These are phyloP conservation scores for Fraxinus platypoda DNA, from an alignment of 305 asterid genomes.

Conservation along the genomic window DNA sequence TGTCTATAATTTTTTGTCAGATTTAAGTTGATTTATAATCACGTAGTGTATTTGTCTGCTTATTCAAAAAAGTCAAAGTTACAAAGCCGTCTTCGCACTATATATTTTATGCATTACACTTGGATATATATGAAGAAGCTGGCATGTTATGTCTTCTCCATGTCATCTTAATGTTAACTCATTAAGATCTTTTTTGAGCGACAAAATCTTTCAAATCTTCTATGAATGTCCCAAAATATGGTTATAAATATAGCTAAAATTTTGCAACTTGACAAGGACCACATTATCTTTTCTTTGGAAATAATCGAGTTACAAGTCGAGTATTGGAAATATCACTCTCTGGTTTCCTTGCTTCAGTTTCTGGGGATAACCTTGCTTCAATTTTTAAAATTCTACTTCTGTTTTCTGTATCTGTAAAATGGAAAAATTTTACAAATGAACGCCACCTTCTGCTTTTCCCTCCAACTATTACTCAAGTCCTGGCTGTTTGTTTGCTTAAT, in stretches of 20 bases:
- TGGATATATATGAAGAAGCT: not conserved
- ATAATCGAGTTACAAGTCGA: not conserved
- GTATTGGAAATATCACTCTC: not conserved
- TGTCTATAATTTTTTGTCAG: too few species aligned
- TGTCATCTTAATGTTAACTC: not conserved
- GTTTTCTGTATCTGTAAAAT: too few species aligned
- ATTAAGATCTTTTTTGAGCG: not conserved
- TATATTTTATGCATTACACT: not conserved
- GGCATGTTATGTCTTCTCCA: not conserved
- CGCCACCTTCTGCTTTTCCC: too few species aligned
- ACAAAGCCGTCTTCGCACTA: not conserved
- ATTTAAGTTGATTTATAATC: too few species aligned
- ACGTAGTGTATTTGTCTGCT: too few species aligned
- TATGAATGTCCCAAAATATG: not conserved
- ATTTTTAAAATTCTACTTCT: too few species aligned
- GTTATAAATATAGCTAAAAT: not conserved
- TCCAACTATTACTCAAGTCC: too few species aligned
- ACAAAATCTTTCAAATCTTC: not conserved
- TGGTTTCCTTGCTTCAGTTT: not conserved
- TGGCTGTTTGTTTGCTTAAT: too few species aligned
- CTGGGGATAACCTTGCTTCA: too few species aligned
- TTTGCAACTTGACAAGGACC: not conserved
- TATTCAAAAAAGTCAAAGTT: not conserved
- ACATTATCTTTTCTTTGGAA: not conserved
- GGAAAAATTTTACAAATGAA: too few species aligned